Evolutionary conservation across 148 eudicot genomes (phyloP), one percentile per base, ranked within the genome.

Genomic region (Oxyria digyna): DNA sequence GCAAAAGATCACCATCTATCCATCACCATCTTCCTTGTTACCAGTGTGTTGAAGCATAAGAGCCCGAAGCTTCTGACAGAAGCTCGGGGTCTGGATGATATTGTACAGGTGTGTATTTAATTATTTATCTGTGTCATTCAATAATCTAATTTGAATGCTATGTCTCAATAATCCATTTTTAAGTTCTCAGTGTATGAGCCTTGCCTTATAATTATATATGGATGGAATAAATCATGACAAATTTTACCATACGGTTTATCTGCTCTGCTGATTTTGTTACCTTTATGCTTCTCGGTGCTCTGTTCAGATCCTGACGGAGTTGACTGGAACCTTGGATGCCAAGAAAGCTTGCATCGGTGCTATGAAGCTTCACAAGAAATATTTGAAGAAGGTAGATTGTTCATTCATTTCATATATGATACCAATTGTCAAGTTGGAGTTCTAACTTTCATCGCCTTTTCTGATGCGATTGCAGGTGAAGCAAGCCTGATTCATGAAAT

Each of bases 81-180:
- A 85, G 98, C 98, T 74, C 87, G 95, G 54, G 98, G 98, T 59
- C 82, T 93, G 11, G 98, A 93, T 76, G 98, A 93, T 74, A 94
- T 93, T 76, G 95, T 93, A 73, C 87, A 89, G 98, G 96, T 93
- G 55, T 0, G 14, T 31, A 6, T 15, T 29, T 15, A 4, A 9
- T 11, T 31, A 6, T 15, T 29, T 15, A 4, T 23, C 24, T 24
- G 7, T 26, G 62, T 0, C 26, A 55, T 55, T 8, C 55, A 49
- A 38, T 43, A 43, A 18, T 13, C 48, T 14, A 13, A 14, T 13
- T 6, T 13, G 1, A 13, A 14, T 45, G 49, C 18, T 7, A 38
- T 10, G 41, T 38, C 41, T 33, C 41, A 38, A 38, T 38, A 38
- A 38, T 4, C 41, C 41, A 38, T 10, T 38, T 38, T 6, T 35